These are phyloP conservation scores for Colletotrichum sp. DNA, from an alignment of 2,329 filamentous ascomycete species.

Conservation along the genomic window DNA sequence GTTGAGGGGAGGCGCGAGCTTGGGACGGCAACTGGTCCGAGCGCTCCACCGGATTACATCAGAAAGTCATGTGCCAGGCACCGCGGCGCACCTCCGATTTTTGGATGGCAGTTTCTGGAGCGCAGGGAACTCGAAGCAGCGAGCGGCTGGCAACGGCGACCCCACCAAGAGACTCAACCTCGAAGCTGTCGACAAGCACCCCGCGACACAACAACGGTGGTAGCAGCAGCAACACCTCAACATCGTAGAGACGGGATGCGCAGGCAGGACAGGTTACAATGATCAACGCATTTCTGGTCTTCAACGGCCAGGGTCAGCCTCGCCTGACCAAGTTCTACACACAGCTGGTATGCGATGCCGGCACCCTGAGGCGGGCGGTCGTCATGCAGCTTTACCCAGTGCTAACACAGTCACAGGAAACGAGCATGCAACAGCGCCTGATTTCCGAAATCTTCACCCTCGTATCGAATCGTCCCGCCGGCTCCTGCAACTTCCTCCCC, in stretches of 20 bases:
- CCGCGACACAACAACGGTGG: neutral
- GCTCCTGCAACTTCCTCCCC: conserved; percentile 96
- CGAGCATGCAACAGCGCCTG: conserved; percentile 93
- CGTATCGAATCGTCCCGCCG: conserved; percentile 88
- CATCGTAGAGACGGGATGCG: conserved; percentile 21
- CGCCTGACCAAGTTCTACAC: conserved; percentile 99
- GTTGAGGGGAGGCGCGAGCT: neutral
- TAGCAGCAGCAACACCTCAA: neutral
- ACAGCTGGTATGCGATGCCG: conserved; percentile 71
- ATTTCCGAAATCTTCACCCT: conserved; percentile 98
- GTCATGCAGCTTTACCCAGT: neutral
- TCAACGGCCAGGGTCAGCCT: conserved; percentile 97
- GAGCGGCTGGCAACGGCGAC: neutral
- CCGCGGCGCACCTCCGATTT: neutral
- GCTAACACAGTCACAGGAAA: conserved; percentile 69
- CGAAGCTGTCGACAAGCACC: neutral
- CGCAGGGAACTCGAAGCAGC: neutral
- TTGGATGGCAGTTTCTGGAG: neutral
- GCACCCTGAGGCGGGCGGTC: neutral
- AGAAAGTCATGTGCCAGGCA: conserved; percentile 22
- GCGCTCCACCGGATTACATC: neutral
- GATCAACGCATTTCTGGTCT: conserved; percentile 99
- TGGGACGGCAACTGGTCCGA: neutral
- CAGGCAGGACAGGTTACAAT: conserved; percentile 55
- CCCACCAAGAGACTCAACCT: conserved; percentile 5